phyloP scores from a whole-genome alignment of 768 basidiomycete species.

The Serendipita sp. region DNA sequence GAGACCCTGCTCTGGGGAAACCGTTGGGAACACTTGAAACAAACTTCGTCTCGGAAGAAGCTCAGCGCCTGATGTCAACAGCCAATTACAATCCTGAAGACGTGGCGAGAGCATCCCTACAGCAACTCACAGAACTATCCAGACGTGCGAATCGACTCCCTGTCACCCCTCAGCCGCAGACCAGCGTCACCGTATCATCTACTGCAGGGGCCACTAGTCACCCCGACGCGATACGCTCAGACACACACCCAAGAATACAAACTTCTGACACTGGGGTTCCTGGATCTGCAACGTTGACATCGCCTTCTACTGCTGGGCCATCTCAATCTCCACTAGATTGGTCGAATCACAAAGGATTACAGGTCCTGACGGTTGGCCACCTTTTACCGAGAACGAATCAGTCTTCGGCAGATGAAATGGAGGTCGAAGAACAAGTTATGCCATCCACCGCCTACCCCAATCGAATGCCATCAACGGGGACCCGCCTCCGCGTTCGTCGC shows the following conservation, averaged over 20 bases:
- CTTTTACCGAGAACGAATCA: conserved; percentile 43
- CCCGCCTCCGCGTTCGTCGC: conserved; percentile 43
- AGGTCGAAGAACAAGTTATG: conserved; percentile 15
- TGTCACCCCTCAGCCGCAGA: conserved; percentile 10
- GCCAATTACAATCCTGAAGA: conserved; percentile 32
- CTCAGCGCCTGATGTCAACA: conserved; percentile 34
- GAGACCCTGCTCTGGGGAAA: not conserved
- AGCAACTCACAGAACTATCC: conserved; percentile 68
- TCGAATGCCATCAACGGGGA: not conserved
- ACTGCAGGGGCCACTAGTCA: not conserved
- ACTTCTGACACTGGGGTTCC: not conserved
- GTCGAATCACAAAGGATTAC: conserved; percentile 45
- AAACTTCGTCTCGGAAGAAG: conserved; percentile 45
- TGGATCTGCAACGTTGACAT: not conserved
- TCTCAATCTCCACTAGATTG: not conserved
- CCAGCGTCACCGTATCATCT: not conserved
- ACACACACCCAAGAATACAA: not conserved
- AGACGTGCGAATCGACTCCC: conserved; percentile 32
- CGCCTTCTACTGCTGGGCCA: not conserved
- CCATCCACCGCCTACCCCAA: not conserved
- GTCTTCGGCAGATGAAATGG: conserved; percentile 20
- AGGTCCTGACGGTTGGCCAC: conserved; percentile 70
- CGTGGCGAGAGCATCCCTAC: conserved; percentile 50
- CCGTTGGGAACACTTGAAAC: not conserved
- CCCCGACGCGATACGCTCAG: not conserved